Base-by-base conservation (phyloP, 2,329 filamentous ascomycete genomes). In the Chrysoporthe puriensis region DNA sequence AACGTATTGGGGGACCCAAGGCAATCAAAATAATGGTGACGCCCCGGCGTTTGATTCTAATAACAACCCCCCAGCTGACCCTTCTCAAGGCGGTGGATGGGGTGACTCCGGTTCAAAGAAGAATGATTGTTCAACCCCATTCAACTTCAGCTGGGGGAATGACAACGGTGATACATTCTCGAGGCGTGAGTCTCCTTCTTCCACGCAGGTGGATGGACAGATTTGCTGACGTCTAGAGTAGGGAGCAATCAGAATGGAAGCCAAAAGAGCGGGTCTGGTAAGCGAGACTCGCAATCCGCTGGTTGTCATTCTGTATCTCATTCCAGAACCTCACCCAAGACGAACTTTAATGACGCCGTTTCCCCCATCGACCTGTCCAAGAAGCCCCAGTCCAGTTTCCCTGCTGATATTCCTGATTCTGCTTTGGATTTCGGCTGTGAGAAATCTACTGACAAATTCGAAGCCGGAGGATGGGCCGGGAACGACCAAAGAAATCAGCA, bases 221-320 rank as follows among this genome's bases (percentile, higher is more conserved):
- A 40, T 18, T 62, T 1, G 40, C 63, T 66, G n/a, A 66, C 52
- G 46, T 52, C 21, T 46, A 21, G 14, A 11, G 18, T 50, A 67
- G 68, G 40, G 21, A 62, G 52, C 13, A 59, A 64, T 42, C 36
- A 42, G 43, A 67, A 43, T 42, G 64, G 50, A 34, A 63, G 62
- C 50, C 61, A 62, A 14, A 67, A 64, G 21, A 44, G 34, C n/a
- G 57, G 43, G 4, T 60, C 50, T 26, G 62, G 67, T 69, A 62
- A 64, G 65, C 50, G 11, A 9, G n/a, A 58, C 18, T 52, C 8
- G 21, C 16, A 4, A 42, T 57, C 21, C 56, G 16, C 48, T 63
- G 50, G n/a, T 7, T 57, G 7, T 40, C 26, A 5, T 32, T 36
- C 16, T 21, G 32, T 8, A 4, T 32, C 46, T 6, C 14, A 26